phyloP scores from a whole-genome alignment of 2,329 filamentous ascomycete species.

The Fusarium goolgardi region DNA sequence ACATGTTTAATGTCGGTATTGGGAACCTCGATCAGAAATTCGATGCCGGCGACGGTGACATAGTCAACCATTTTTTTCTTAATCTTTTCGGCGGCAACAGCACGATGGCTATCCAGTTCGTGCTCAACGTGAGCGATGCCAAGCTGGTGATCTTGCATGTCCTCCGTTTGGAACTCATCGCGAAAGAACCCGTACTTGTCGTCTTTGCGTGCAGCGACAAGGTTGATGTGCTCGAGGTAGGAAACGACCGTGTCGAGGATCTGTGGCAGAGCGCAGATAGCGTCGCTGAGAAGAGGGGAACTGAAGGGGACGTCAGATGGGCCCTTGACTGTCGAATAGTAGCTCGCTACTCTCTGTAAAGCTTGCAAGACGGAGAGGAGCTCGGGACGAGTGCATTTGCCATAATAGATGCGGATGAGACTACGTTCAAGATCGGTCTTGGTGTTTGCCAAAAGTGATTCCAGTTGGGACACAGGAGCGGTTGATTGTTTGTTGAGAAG shows the following conservation, averaged over 20 bases:
- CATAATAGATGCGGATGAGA: constrained; percentile 95
- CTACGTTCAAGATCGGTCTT: constrained; percentile 91
- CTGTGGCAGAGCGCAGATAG: constrained; percentile 78
- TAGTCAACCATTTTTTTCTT: constrained; percentile 79
- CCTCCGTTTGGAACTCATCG: constrained; percentile 87
- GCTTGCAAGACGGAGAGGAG: constrained; percentile 86
- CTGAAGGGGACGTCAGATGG: constrained; percentile 77
- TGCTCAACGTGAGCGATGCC: constrained; percentile 93
- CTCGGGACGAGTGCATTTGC: constrained; percentile 91
- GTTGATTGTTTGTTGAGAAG: constrained; percentile 76
- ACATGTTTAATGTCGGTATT: constrained; percentile 86
- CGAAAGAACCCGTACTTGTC: constrained; percentile 97
- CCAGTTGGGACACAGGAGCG: constrained; percentile 77
- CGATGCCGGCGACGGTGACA: constrained; percentile 87
- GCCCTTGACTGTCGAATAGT: constrained; percentile 76
- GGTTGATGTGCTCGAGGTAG: constrained; percentile 87
- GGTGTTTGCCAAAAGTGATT: constrained; percentile 75
- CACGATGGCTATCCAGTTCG: constrained; percentile 82
- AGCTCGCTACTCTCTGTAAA: constrained; percentile 81
- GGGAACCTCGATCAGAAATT: constrained; percentile 92
- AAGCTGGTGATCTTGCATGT: constrained; percentile 87
- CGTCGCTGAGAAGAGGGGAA: constrained; percentile 75
- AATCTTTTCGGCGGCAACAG: constrained; percentile 76
- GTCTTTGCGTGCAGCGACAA: constrained; percentile 82
- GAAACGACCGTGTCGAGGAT: constrained; percentile 78